Evolutionary conservation across 768 basidiomycete species (phyloP).

Genomic region (Leccinum truebloodii): DNA sequence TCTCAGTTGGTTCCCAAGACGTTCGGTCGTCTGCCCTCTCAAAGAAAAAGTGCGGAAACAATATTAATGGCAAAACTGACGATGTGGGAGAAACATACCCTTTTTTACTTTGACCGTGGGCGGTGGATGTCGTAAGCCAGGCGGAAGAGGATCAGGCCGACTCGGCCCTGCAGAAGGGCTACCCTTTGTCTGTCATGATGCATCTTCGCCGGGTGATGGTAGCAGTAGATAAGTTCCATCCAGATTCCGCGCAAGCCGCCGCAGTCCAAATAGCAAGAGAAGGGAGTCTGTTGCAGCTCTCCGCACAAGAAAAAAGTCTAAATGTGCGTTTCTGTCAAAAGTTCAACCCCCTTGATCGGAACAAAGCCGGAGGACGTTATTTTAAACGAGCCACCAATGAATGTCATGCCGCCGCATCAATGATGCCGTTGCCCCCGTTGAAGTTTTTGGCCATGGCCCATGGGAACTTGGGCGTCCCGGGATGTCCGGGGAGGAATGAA

Average conservation of each 20-base stretch:
- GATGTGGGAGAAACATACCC: conserved; percentile 10
- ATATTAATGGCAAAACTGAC: neutral
- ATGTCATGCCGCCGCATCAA: neutral
- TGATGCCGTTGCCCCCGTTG: neutral
- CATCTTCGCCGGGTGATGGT: neutral
- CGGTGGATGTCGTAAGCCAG: conserved; percentile 6
- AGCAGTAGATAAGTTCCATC: neutral
- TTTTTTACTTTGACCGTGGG: neutral
- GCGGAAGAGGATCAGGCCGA: conserved; percentile 1
- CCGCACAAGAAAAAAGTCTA: conserved; percentile 19
- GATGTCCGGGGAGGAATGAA: neutral
- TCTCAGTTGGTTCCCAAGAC: neutral
- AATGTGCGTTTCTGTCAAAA: conserved; percentile 18
- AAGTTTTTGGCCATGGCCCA: neutral
- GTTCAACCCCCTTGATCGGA: conserved; percentile 9
- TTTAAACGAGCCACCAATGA: neutral
- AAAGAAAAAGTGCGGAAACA: neutral
- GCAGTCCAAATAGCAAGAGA: neutral
- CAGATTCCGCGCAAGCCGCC: neutral
- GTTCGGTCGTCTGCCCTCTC: neutral
- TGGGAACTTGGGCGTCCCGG: neutral
- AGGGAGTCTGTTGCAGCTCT: neutral
- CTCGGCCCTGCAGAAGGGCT: neutral
- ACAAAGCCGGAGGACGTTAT: neutral
- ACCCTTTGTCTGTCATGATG: neutral